phyloP scores from a whole-genome alignment of 2,329 filamentous ascomycete species.

The Arthrocladium fulminans region DNA sequence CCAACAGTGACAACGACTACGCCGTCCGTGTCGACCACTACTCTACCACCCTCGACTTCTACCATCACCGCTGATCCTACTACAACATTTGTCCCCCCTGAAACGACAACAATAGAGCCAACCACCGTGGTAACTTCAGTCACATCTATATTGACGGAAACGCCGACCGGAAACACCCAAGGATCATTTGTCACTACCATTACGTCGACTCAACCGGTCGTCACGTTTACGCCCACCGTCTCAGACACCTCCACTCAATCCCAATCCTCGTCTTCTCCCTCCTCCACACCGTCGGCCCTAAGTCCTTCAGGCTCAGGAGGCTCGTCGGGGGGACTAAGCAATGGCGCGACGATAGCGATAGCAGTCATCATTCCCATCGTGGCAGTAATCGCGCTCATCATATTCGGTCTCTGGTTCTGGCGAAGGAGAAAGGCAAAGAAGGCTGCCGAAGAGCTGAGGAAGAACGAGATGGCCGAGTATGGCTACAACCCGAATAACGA shows the following conservation, averaged over 20 bases:
- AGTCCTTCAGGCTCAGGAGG: slow-evolving; percentile 14
- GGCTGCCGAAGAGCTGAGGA: slow-evolving; percentile 73
- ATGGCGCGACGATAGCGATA: slow-evolving; percentile 68
- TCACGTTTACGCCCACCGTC: slow-evolving; percentile 23
- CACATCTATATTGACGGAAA: slow-evolving; percentile 19
- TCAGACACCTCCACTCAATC: slow-evolving; percentile 11
- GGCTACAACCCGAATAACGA: slow-evolving; percentile 97
- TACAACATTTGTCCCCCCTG: slow-evolving; percentile 7
- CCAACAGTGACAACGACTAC: slow-evolving; percentile 8
- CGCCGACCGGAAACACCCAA: slow-evolving; percentile 11
- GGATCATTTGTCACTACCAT: slow-evolving; percentile 21
- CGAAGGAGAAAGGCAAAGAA: slow-evolving; percentile 78
- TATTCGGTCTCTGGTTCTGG: slow-evolving; percentile 51
- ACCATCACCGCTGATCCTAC: slow-evolving; percentile 1
- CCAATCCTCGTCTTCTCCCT: slow-evolving; percentile 22
- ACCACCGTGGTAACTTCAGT: slow-evolving; percentile 17
- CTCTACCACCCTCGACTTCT: slow-evolving; percentile 18
- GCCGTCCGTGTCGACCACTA: slow-evolving; percentile 18
- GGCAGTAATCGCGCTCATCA: slow-evolving; percentile 63
- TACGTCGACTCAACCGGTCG: slow-evolving; percentile 23
- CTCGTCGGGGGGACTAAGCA: slow-evolving; percentile 30
- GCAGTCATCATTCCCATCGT: slow-evolving; percentile 91
- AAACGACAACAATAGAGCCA: slow-evolving; percentile 4
- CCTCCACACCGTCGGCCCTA: slow-evolving; percentile 21
- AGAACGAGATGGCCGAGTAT: slow-evolving; percentile 96